These are phyloP conservation scores for Leccinum arenicola DNA, from an alignment of 768 basidiomycete genomes.

Conservation along the genomic window DNA sequence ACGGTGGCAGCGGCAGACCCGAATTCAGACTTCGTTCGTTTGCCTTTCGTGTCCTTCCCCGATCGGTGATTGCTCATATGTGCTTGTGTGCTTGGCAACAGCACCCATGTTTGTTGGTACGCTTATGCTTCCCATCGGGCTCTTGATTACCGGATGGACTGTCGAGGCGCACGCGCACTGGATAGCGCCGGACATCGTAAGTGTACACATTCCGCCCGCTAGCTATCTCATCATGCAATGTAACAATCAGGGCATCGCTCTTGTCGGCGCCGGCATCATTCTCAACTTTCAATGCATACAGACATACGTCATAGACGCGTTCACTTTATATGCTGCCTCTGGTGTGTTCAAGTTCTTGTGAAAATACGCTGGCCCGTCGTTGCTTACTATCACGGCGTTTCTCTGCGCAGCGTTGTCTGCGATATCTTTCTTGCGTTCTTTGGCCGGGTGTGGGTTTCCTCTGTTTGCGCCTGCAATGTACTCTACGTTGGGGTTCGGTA, in stretches of 20 bases:
- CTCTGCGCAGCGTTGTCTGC: conserved; percentile 56
- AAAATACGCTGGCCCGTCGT: background rate
- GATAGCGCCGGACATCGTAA: conserved; percentile 68
- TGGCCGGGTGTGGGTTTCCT: conserved; percentile 75
- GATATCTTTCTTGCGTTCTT: conserved; percentile 55
- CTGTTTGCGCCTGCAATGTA: conserved; percentile 76
- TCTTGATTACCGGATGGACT: conserved; percentile 72
- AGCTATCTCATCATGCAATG: background rate
- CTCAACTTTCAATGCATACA: conserved; percentile 61
- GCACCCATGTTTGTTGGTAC: conserved; percentile 60
- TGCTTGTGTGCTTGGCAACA: conserved; percentile 17
- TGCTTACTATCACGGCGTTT: background rate
- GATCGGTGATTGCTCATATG: conserved; percentile 3
- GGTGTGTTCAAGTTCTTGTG: background rate
- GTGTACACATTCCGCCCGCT: conserved; percentile 11
- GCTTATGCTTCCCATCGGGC: conserved; percentile 58
- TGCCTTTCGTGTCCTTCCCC: background rate
- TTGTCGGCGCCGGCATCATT: conserved; percentile 57
- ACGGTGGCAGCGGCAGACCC: conserved; percentile 53
- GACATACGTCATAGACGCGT: conserved; percentile 66
- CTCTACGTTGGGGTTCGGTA: conserved; percentile 62
- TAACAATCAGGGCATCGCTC: conserved; percentile 48
- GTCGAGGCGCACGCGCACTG: conserved; percentile 55
- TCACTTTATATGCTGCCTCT: conserved; percentile 44
- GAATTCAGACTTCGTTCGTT: conserved; percentile 50